phyloP scores from a whole-genome alignment of 768 basidiomycete genomes.

The Tylopilus cervinicoccineus region DNA sequence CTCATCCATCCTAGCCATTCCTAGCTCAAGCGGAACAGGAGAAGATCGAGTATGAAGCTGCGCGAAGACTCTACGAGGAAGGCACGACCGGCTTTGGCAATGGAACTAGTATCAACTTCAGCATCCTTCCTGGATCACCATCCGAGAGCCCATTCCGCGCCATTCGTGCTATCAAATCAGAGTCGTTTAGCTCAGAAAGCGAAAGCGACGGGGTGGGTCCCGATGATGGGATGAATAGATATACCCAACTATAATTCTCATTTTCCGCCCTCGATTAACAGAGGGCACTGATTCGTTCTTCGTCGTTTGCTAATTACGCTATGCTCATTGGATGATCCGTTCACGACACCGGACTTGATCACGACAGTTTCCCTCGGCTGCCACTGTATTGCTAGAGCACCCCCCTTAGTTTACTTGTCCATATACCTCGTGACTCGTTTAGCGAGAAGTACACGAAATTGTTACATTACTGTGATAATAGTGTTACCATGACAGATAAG shows the following conservation, averaged over 20 bases:
- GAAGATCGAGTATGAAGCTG: slow-evolving; percentile 90
- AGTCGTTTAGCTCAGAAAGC: slow-evolving; percentile 63
- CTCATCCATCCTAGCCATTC: slow-evolving; percentile 62
- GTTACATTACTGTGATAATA: slow-evolving; percentile 24
- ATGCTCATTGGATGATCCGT: slow-evolving; percentile 16
- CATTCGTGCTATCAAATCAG: slow-evolving; percentile 47
- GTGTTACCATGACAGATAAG: slow-evolving; percentile 43
- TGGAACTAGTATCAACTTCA: slow-evolving; percentile 77
- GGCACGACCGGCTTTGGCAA: slow-evolving; percentile 62
- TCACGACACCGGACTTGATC: slow-evolving; percentile 31
- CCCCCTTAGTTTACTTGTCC: slow-evolving; percentile 31
- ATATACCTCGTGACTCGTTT: slow-evolving; percentile 24
- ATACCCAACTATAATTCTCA: slow-evolving; percentile 32
- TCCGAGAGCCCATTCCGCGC: slow-evolving; percentile 41
- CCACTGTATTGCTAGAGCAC: slow-evolving; percentile 40
- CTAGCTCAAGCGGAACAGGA: slow-evolving; percentile 91
- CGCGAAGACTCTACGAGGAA: slow-evolving; percentile 84
- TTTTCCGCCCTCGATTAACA: slow-evolving; percentile 15
- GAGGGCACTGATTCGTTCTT: slow-evolving; percentile 16
- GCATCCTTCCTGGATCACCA: slow-evolving; percentile 69
- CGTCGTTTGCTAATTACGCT: slow-evolving; percentile 31
- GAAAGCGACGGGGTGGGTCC: slow-evolving; percentile 61
- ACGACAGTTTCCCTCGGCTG: slow-evolving; percentile 32
- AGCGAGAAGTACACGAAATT: slow-evolving; percentile 20
- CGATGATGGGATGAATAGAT: slow-evolving; percentile 44